Percentiles rank a stretch among this genome's conserved stretches.
These are phyloP conservation scores for Raphanus raphanistrum DNA, from an alignment of 345 rosid genomes.

Conservation along the genomic window DNA sequence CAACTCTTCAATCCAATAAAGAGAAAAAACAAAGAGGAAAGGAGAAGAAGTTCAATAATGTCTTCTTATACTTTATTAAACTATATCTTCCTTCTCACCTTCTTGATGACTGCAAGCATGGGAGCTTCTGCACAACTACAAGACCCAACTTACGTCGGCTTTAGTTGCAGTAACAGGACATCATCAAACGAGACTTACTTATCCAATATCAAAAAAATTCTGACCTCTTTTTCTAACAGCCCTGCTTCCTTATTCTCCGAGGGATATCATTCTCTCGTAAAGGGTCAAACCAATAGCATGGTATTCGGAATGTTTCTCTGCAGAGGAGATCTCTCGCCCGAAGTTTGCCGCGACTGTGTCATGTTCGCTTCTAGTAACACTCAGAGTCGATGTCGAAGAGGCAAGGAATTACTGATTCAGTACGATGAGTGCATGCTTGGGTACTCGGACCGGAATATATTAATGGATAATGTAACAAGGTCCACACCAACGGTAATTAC, in stretches of 20 bases:
- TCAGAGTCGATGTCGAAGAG: slow-evolving; percentile 20
- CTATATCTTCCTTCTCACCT: slow-evolving; percentile 11
- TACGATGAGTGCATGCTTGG: slow-evolving; percentile 47
- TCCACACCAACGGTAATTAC: neutral
- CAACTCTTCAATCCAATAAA: neutral
- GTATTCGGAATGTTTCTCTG: slow-evolving; percentile 46
- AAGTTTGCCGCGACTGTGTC: slow-evolving; percentile 42
- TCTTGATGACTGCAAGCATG: neutral
- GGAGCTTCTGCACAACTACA: slow-evolving; percentile 28
- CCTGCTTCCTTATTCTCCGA: neutral
- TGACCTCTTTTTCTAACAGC: slow-evolving; percentile 30
- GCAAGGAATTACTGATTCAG: slow-evolving; percentile 39
- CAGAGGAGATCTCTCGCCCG: slow-evolving; percentile 24
- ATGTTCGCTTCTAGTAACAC: neutral
- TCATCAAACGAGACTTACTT: slow-evolving; percentile 27
- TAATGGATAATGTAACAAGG: neutral
- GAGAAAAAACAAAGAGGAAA: neutral
- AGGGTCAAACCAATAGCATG: slow-evolving; percentile 22
- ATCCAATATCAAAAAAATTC: slow-evolving; percentile 36
- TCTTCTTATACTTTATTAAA: slow-evolving; percentile 8
- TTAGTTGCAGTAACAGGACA: neutral
- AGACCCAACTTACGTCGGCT: slow-evolving; percentile 18
- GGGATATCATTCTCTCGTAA: neutral
- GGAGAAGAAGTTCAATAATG: slow-evolving; percentile 14
- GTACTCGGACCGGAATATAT: slow-evolving; percentile 30